Base-by-base conservation (phyloP, 768 basidiomycete genomes). In the Lactarius akahatsu region DNA sequence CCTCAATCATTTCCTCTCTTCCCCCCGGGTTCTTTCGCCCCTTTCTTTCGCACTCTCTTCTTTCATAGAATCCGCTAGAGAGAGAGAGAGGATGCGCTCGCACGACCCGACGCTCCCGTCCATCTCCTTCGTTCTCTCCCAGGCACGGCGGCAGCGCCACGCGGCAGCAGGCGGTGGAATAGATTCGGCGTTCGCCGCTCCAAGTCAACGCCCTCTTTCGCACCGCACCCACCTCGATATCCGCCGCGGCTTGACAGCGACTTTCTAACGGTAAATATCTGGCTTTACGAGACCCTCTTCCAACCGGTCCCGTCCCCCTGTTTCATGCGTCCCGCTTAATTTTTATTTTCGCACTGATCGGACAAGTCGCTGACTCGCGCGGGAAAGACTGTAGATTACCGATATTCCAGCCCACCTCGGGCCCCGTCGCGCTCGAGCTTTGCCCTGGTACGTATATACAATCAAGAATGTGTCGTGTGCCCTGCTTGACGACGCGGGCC, bases 321-420 rank as follows among this genome's bases (percentile, higher is more conserved):
- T 34, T 66, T 45, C 38, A 34, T 40, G 36, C 32, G 55, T 13
- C 4, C 36, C 3, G 13, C 26, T 38, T 2, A 34, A 45, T 32
- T 54, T 20, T 61, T 23, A 18, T 23, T 18, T 23, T 28, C n/a
- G 13, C 38, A 28, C 20, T 50, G 63, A 64, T 64, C 63, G 30
- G 30, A 23, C 20, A 45, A 30, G 30, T 38, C 36, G 18, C 18
- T 36, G 30, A 30, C 13, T 62, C 30, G 40, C 65, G 56, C 61
- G 38, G 64, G 62, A 65, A n/a, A 69, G 61, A 69, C 70, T 16
- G 68, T 69, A 58, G 70, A 71, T 62, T 66, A 63, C 56, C 68
- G 65, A 20, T 63, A 59, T 61, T 41, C 55, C 10, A 55, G 40
- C 34, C 62, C 68, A 16, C 68, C 68, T 38, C 57, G 59, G 40